A percentile compares a stretch with the other conserved stretches of the same genome.
Conservation (phyloP, 441 rosid species). For the Omphalea diandra region DNA sequence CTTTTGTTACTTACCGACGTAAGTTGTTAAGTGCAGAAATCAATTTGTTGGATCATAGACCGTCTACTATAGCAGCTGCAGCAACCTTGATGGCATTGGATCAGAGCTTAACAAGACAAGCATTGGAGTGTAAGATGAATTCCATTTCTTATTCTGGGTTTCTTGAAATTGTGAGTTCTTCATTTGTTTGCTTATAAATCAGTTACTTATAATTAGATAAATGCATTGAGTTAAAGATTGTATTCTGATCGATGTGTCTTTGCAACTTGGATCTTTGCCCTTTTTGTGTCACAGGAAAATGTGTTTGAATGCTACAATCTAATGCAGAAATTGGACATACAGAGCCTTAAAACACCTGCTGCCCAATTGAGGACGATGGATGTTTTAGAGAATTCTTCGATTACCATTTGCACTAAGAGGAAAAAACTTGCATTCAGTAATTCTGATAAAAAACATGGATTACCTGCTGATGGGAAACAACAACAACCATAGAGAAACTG, state of each 20-base stretch:
- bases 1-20: conserved; percentile 4
- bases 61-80: conserved; percentile 59
- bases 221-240: background rate
- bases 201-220: background rate
- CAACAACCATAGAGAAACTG: conserved; percentile 11
- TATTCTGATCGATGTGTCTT: background rate
- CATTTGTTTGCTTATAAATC: background rate
- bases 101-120: conserved; percentile 36
- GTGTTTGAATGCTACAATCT: conserved; percentile 48
- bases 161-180: conserved; percentile 52
- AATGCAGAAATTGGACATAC: conserved; percentile 39
- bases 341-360: conserved; percentile 21
- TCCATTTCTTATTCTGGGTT: conserved; percentile 31
- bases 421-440: conserved; percentile 34
- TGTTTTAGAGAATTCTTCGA: conserved; percentile 27
- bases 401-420: conserved; percentile 37
- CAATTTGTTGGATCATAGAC: conserved; percentile 41
- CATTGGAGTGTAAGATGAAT: conserved; percentile 38
- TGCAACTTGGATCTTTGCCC: background rate
- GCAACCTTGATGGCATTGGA: conserved; percentile 43
- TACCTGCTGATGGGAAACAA: conserved; percentile 24
- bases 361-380: conserved; percentile 19
- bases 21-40: conserved; percentile 33
- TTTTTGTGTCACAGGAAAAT: conserved; percentile 43
- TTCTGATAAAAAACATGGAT: conserved; percentile 21